Base-by-base conservation (phyloP, 768 basidiomycete species). In the Amanita rimosa region DNA sequence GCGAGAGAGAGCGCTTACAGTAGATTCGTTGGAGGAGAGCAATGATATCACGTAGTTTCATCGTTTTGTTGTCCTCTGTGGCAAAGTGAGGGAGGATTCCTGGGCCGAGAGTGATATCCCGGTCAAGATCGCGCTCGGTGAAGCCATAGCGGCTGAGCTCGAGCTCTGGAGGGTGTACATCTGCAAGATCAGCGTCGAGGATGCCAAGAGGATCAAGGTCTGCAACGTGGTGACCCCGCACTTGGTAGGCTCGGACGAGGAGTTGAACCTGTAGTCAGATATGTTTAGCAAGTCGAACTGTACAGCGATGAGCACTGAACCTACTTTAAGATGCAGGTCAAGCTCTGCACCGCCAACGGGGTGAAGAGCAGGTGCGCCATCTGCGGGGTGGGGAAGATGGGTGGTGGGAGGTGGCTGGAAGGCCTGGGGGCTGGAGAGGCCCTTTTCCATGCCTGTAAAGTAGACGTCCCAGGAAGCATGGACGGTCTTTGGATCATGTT, bases 231-330 rank as follows among this genome's bases (percentile, higher is more conserved):
- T 99, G 96, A 13, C 96, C 96, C 52, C 95, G 88, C 14, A 99
- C 96, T 81, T 99, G 96, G 68, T 96, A 99, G 3, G 96, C 96
- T 49, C 96, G 85, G 46, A 97, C 92, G 49, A 99, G 83, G 24
- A 98, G 77, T 86, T 99, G 96, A 14, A 92, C 85, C 95, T 98
- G 60, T 4, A 49, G 38, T 22, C 44, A 46, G 14, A 17, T 26
- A n/a, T 44, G 40, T 24, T n/a, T 24, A 4, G 17, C 38, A 13
- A 39, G 22, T 33, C 5, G 11, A 45, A 34, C 17, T 49, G 31
- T 45, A 43, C 16, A 2, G 24, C 11, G 21, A 19, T 41, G 14
- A 14, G 4, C 24, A 7, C 6, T 24, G 6, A 10, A 51, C 70
- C 47, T 49, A 92, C 95, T 77, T 96, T 99, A 49, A 99, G 68